phyloP scores from a whole-genome alignment of 495 filamentous ascomycete genomes.

The Podospora australis region DNA sequence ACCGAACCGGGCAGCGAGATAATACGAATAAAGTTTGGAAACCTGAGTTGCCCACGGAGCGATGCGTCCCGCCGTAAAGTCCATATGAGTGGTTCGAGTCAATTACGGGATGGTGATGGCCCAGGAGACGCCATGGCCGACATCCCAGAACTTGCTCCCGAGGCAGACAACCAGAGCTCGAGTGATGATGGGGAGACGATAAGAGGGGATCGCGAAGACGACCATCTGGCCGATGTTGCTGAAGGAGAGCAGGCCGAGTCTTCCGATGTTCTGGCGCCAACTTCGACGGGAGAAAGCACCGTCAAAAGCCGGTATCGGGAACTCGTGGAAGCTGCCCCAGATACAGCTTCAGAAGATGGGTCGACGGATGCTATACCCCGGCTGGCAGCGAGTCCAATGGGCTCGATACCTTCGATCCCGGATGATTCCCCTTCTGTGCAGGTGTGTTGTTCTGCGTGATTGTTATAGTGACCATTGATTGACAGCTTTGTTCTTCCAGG shows the following conservation, averaged over 20 bases:
- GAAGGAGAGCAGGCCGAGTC: conserved; percentile 24
- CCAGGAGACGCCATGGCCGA: conserved; percentile 34
- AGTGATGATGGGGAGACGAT: conserved; percentile 44
- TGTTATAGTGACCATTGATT: background rate
- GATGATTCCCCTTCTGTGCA: conserved; percentile 88
- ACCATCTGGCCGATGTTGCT: conserved; percentile 36
- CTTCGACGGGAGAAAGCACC: conserved; percentile 25
- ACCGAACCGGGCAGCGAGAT: too few species aligned
- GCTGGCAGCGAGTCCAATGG: conserved; percentile 40
- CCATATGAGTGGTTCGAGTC: conserved; percentile 48
- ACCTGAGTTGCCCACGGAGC: too few species aligned
- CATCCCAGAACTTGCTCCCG: conserved; percentile 32
- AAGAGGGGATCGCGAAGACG: conserved; percentile 33
- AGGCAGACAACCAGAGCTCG: conserved; percentile 21
- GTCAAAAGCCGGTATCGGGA: conserved; percentile 42
- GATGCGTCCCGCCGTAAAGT: conserved; percentile 29
- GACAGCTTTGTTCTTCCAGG: conserved; percentile 45
- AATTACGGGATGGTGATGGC: conserved; percentile 41
- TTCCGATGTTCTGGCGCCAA: conserved; percentile 18
- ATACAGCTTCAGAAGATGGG: conserved; percentile 43
- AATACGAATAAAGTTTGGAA: too few species aligned
- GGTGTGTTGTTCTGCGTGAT: conserved; percentile 40
- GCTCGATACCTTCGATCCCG: conserved; percentile 59
- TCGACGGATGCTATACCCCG: conserved; percentile 34
- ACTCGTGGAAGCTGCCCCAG: conserved; percentile 31